Base-by-base conservation (phyloP, 306 rosid species). In the Rosa multiflora region DNA sequence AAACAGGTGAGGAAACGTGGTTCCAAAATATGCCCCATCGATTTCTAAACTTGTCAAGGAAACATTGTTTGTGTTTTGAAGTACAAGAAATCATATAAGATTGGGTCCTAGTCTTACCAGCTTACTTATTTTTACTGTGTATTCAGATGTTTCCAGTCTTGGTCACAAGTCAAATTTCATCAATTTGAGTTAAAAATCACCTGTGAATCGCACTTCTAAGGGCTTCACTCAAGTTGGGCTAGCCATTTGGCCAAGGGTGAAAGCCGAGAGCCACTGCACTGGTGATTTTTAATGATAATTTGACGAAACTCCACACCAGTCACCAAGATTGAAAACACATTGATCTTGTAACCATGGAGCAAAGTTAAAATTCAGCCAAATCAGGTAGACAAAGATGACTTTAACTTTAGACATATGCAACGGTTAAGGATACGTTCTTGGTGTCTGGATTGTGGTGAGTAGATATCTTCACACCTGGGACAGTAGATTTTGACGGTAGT, bases 401-500 rank as follows among this genome's bases (percentile, higher is more conserved):
- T 62, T 5, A 58, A 59, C 13, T 1, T 49, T n/a, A 17, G 17
- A 40, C 15, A 29, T 42, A 69, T 13, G 46, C 17, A 53, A 39
- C 42, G 29, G 32, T 35, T 29, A 87, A 90, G 93, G 97, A 92
- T 92, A 92, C 91, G 82, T 82, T 91, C 95, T 87, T 90, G 95
- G 86, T 90, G 88, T 85, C 84, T 90, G 81, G 97, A 92, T 61
- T 88, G 90, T 15, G 97, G 93, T 68, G 87, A 76, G 74, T 90
- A 90, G 11, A 87, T 80, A 77, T 91, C 94, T 80, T 91, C 91
- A 80, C 94, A 92, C 75, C 86, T 90, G 47, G 97, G 94, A 80
- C 97, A 90, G 72, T 87, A 92, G 87, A 92, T 88, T 82, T 92
- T 88, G 80, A 90, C 94, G 12, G 97, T 92, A 67, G 87, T 87